phyloP scores from a whole-genome alignment of 2,329 filamentous ascomycete genomes.

The Colletotrichum lupini region DNA sequence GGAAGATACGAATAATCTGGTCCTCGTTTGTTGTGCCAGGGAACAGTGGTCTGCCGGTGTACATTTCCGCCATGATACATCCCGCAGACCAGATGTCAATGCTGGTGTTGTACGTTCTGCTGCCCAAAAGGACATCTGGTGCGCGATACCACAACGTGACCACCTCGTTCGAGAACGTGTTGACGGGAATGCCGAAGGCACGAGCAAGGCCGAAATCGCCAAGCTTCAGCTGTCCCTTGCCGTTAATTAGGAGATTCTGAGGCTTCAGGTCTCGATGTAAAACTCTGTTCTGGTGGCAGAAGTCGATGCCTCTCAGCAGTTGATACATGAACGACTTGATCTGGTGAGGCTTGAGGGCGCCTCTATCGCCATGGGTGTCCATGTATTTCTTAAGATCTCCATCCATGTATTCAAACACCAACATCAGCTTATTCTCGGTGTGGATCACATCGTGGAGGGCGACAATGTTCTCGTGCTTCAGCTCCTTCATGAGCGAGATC shows the following conservation, averaged over 20 bases:
- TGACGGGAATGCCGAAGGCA: slow-evolving; percentile 96
- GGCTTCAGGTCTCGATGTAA: slow-evolving; percentile 96
- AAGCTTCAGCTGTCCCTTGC: slow-evolving; percentile 88
- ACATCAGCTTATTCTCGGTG: slow-evolving; percentile 99
- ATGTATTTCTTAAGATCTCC: slow-evolving; percentile 99
- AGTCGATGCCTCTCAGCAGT: slow-evolving; percentile 93
- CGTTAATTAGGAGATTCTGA: slow-evolving; percentile 96
- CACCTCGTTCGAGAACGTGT: slow-evolving; percentile 98
- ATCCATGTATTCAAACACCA: slow-evolving; percentile 99
- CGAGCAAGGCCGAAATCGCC: slow-evolving; percentile 95
- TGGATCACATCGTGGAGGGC: slow-evolving; percentile 98
- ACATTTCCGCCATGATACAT: slow-evolving; percentile 99
- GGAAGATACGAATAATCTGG: slow-evolving; percentile 96
- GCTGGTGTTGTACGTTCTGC: slow-evolving; percentile 97
- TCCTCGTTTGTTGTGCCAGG: slow-evolving; percentile 98
- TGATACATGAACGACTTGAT: slow-evolving; percentile 99
- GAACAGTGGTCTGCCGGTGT: slow-evolving; percentile 93
- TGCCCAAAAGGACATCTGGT: slow-evolving; percentile 93
- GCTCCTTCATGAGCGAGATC: slow-evolving; percentile 98
- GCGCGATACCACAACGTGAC: slow-evolving; percentile 98
- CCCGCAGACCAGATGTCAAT: slow-evolving; percentile 99
- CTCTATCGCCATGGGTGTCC: slow-evolving; percentile 91
- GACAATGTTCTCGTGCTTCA: slow-evolving; percentile 99
- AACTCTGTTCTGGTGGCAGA: slow-evolving; percentile 97
- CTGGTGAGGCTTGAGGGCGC: slow-evolving; percentile 85